These are phyloP conservation scores for Boletus huronensis DNA, from an alignment of 768 basidiomycete species.

Conservation along the genomic window DNA sequence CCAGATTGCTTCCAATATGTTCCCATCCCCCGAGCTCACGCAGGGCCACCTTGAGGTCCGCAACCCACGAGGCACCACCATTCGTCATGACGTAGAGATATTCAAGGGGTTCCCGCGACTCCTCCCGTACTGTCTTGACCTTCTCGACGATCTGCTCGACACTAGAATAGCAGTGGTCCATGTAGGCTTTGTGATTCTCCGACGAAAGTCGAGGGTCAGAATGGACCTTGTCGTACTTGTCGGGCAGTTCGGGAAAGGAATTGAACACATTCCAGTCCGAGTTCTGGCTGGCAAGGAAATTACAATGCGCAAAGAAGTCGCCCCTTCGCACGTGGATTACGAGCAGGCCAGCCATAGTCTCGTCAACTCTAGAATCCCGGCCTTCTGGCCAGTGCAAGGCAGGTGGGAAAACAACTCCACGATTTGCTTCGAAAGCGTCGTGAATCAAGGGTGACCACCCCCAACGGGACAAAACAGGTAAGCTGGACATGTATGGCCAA, in stretches of 20 bases:
- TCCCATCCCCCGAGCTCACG: constrained; percentile 34
- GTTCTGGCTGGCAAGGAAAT: constrained; percentile 31
- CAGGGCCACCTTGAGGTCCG: constrained; percentile 36
- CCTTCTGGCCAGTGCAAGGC: constrained; percentile 8
- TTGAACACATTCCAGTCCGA: constrained; percentile 44
- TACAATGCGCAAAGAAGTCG: constrained; percentile 45
- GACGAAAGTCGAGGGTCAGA: constrained; percentile 23
- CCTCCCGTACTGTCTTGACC: constrained; percentile 32
- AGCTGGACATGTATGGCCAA: constrained; percentile 32
- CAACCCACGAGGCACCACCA: constrained; percentile 38
- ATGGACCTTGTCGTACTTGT: constrained; percentile 32
- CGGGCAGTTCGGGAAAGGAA: constrained; percentile 38
- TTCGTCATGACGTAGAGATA: constrained; percentile 49
- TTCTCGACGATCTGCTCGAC: constrained; percentile 39
- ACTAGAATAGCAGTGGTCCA: constrained; percentile 41
- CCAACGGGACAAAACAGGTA: constrained; percentile 35
- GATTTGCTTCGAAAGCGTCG: constrained; percentile 24
- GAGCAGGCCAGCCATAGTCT: constrained; percentile 35
- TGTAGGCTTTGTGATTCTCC: constrained; percentile 28
- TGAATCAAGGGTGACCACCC: constrained; percentile 34
- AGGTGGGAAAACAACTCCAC: constrained; percentile 16
- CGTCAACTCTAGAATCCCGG: neutral
- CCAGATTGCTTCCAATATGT: constrained; percentile 37
- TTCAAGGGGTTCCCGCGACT: constrained; percentile 25
- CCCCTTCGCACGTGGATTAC: constrained; percentile 50